These are phyloP conservation scores for Talaromyces atroroseus DNA, from an alignment of 2,329 filamentous ascomycete species.

Conservation along the genomic window DNA sequence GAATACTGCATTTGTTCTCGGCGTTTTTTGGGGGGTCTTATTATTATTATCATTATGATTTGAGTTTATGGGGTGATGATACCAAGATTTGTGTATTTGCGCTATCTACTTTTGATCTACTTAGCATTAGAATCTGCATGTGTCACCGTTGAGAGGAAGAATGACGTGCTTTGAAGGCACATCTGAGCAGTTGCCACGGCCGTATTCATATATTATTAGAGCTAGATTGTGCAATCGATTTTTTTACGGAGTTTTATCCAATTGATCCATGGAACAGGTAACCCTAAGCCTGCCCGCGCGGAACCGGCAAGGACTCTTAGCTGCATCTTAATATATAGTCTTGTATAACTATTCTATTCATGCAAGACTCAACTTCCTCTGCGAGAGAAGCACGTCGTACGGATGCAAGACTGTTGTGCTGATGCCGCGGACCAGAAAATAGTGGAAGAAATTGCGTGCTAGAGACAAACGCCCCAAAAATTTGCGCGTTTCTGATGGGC, in stretches of 20 bases:
- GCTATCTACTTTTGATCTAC: not conserved
- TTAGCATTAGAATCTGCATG: not conserved
- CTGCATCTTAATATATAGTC: not conserved
- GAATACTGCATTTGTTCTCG: conserved; percentile 10
- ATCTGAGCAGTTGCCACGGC: not conserved
- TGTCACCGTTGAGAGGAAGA: not conserved
- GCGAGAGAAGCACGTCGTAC: not conserved
- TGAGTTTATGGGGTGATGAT: conserved; percentile 10
- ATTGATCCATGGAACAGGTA: not conserved
- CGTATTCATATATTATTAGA: not conserved
- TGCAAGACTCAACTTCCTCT: not conserved
- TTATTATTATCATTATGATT: too few species aligned
- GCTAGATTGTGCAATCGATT: not conserved
- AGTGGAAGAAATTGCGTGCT: not conserved
- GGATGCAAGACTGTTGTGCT: not conserved
- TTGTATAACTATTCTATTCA: not conserved
- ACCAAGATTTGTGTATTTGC: conserved; percentile 9
- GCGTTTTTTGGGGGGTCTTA: not conserved
- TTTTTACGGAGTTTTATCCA: not conserved
- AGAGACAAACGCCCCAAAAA: not conserved
- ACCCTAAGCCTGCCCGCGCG: not conserved
- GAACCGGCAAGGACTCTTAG: not conserved
- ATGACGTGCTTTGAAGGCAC: conserved; percentile 6
- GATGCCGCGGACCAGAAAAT: not conserved
- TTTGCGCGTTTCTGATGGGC: not conserved